Conservation (phyloP, 176 grass and related monocot species). For the barley (Hordeum vulgare) region MorexV3_pseudomolecules_assembly NC_058518.1:495744929-495745428, state of each 20-base stretch:
- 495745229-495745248: not conserved
- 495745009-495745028: slow-evolving; percentile 38
- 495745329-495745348: not conserved
- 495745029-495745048: slow-evolving; percentile 68
- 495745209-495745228: not conserved
- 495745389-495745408: slow-evolving; percentile 32
- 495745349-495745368: slow-evolving; percentile 39
- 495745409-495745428: slow-evolving; percentile 28
- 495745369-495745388: slow-evolving; percentile 49
- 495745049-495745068: slow-evolving; percentile 1
- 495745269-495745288: not conserved
- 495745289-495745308: not conserved
- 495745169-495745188: not conserved
- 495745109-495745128: not conserved
- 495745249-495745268: not conserved
- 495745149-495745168: not conserved
- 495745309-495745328: not conserved
- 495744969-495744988: slow-evolving; percentile 85
- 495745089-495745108: not conserved
- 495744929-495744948: slow-evolving; percentile 89
- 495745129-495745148: not conserved
- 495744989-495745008: slow-evolving; percentile 50
- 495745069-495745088: not conserved
- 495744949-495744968: slow-evolving; percentile 95
- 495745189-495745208: not conserved